Percentiles rank a stretch among this genome's conserved stretches.
Conservation (phyloP, 2,329 filamentous ascomycete species). For the Tricladium varicosporioides region DNA sequence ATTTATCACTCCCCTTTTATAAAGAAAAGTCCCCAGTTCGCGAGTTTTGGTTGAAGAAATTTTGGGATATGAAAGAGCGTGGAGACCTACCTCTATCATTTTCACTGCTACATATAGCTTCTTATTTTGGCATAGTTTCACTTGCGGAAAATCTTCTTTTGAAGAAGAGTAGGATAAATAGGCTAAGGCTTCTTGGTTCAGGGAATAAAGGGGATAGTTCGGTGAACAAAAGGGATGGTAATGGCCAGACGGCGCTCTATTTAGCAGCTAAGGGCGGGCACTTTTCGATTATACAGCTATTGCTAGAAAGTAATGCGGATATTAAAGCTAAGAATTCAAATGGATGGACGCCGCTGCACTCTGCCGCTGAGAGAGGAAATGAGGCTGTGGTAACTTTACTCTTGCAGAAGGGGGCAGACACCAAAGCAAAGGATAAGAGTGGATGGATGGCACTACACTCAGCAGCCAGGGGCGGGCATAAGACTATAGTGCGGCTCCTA, state of each 20-base stretch:
- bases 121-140: slow-evolving; percentile 13
- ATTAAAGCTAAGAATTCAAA: too few relatives aligned
- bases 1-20: slow-evolving; percentile 17
- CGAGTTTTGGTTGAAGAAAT: slow-evolving; percentile 11
- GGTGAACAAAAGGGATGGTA: too few relatives aligned
- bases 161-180: slow-evolving; percentile 1
- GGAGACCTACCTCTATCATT: not conserved
- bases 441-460: too few relatives aligned
- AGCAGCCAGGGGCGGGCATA: too few relatives aligned
- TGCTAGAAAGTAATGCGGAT: too few relatives aligned
- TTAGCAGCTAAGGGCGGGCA: too few relatives aligned
- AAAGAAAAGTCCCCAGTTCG: slow-evolving; percentile 14
- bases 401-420: not conserved
- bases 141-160: slow-evolving; percentile 13
- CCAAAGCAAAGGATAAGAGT: not conserved
- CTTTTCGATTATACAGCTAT: too few relatives aligned
- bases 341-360: too few relatives aligned
- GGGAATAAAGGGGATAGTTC: not conserved
- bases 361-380: too few relatives aligned
- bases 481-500: too few relatives aligned
- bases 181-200: not conserved
- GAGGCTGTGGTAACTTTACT: too few relatives aligned
- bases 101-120: slow-evolving; percentile 19
- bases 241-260: too few relatives aligned
- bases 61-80: slow-evolving; percentile 7